A percentile compares a stretch with the other conserved stretches of the same genome.
Evolutionary conservation across 179 eudicot genomes (phyloP).

Genomic region (Silene noctiflora): DNA sequence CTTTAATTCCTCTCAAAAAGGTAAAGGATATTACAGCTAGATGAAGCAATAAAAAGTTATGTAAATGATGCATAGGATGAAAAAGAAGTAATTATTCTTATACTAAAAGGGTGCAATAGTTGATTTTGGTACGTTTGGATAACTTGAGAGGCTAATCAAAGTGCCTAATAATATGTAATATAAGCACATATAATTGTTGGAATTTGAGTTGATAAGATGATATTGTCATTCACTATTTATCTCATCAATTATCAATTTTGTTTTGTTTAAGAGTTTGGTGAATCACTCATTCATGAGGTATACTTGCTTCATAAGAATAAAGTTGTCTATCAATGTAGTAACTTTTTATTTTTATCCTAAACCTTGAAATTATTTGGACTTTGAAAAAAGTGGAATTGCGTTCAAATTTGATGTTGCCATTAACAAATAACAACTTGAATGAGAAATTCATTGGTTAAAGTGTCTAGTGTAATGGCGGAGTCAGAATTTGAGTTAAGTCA

Average conservation of each 20-base stretch:
- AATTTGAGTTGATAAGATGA: constrained; percentile 7
- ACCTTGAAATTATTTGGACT: background rate
- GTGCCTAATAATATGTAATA: constrained; percentile 2
- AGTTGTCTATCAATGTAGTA: background rate
- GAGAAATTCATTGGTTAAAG: too few species aligned
- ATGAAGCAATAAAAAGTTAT: constrained; percentile 10
- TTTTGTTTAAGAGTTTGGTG: background rate
- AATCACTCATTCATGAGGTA: background rate
- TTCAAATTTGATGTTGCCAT: background rate
- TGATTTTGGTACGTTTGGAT: constrained; percentile 16
- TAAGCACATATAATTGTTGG: background rate
- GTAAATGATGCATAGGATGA: background rate
- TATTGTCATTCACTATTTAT: constrained; percentile 5
- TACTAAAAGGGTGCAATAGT: background rate
- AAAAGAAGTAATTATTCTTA: background rate
- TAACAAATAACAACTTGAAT: too few species aligned
- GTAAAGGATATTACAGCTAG: background rate
- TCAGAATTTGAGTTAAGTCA: too few species aligned
- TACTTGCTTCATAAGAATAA: background rate
- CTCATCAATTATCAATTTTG: background rate
- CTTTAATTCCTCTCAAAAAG: background rate
- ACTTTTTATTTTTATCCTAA: background rate
- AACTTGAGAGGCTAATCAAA: constrained; percentile 4
- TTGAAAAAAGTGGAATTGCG: background rate
- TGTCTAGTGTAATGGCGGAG: too few species aligned